phyloP scores from a whole-genome alignment of 768 basidiomycete genomes.

The Kwoniella shandongensis region DNA sequence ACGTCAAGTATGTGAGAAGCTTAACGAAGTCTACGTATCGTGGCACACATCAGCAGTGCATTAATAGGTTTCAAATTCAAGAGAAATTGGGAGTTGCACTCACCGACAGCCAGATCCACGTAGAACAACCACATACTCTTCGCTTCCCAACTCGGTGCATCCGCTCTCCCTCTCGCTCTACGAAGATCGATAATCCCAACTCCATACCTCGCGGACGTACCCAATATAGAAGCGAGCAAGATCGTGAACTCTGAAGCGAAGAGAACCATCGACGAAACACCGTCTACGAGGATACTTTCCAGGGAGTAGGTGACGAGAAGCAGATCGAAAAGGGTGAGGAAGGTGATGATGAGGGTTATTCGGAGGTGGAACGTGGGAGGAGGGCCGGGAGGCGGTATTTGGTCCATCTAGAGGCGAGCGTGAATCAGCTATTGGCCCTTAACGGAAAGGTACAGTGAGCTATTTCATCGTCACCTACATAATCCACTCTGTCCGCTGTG shows the following conservation, averaged over 20 bases:
- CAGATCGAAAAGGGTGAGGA: conserved; percentile 74
- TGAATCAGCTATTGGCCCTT: not conserved
- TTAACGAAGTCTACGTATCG: conserved; percentile 77
- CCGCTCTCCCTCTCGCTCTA: conserved; percentile 59
- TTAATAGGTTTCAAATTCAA: not conserved
- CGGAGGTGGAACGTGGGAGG: conserved; percentile 80
- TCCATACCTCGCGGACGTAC: conserved; percentile 69
- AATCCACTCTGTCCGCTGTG: conserved; percentile 90
- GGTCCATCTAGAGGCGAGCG: conserved; percentile 76
- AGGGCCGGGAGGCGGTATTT: conserved; percentile 83
- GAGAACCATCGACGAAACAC: conserved; percentile 79
- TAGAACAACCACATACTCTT: conserved; percentile 98
- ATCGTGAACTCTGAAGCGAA: conserved; percentile 76
- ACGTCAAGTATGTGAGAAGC: conserved; percentile 83
- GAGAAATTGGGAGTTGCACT: conserved; percentile 32
- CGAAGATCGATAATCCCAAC: conserved; percentile 79
- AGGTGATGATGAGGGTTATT: conserved; percentile 68
- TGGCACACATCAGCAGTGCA: conserved; percentile 1
- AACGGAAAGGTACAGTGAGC: not conserved
- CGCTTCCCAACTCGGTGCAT: conserved; percentile 83
- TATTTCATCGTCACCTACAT: conserved; percentile 60
- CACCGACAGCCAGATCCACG: conserved; percentile 85
- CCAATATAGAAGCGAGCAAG: conserved; percentile 34
- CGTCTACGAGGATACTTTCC: conserved; percentile 69
- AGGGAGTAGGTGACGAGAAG: conserved; percentile 64